Evolutionary conservation across 1,139 yeast genomes (phyloP), one percentile per base, ranked within the genome.

Genomic region (Yamadazyma sp.): DNA sequence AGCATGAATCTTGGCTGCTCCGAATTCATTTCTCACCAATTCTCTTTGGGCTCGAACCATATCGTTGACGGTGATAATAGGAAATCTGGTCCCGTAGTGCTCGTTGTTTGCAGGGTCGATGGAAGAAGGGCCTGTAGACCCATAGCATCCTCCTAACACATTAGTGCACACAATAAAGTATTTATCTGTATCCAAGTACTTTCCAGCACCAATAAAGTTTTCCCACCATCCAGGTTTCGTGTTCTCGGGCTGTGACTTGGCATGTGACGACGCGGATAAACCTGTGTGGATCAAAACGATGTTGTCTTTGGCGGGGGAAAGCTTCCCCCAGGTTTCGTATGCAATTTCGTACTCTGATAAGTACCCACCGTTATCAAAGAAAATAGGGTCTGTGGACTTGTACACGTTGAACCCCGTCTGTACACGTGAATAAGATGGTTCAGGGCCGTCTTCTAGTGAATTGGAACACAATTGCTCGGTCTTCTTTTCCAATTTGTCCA

Each of bases 221-320:
- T 89, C 97, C 97, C 97, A 89, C 97, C 97, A 89, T 9, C 97
- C 97, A 5, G 81, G 80, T 46, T 78, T 78, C 3, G 77, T 58
- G 57, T 89, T 89, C 26, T 75, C 68, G 0, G 73, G 67, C 46
- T 87, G 95, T 3, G 96, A 86, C 52, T 79, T 86, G n/a, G 96
- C 97, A 61, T 89, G 97, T 1, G 96, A 86, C 0, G 95, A 86
- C 0, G 97, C 96, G 0, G 95, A 86, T 24, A 89, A 71, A 0
- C 97, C 97, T 0, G 97, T 90, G 54, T 89, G 97, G 7, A 89
- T 64, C 27, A 90, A 67, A 20, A 89, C 76, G 12, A 89, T 86
- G 56, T 89, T 89, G 13, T 86, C 76, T 46, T 67, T 78, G 31
- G 68, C 73, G 1, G 61, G 56, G 47, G 86, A 85, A 42, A 89